Evolutionary conservation across 768 basidiomycete genomes (phyloP).

Genomic region (Mycena vitilis): DNA sequence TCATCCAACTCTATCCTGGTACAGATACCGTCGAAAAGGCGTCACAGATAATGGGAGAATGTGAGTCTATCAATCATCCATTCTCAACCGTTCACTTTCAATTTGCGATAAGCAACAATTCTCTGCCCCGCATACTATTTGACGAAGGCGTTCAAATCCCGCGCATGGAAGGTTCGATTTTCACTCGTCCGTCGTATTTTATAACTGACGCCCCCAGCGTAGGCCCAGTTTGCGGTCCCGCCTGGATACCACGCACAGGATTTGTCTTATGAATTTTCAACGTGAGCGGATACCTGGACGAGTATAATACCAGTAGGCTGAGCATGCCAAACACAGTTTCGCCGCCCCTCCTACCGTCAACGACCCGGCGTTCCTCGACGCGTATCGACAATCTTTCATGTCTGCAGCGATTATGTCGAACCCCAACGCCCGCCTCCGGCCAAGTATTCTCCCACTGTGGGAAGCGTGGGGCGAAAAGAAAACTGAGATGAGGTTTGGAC

Average conservation of each 20-base stretch:
- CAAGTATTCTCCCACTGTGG: constrained; percentile 9
- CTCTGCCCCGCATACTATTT: constrained; percentile 21
- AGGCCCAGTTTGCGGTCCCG: not conserved
- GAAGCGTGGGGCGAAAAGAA: not conserved
- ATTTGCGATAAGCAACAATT: constrained; percentile 14
- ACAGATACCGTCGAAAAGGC: not conserved
- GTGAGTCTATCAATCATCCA: constrained; percentile 1
- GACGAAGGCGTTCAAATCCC: not conserved
- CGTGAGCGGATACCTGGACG: not conserved
- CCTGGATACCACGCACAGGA: constrained; percentile 15
- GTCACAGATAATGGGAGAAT: constrained; percentile 15
- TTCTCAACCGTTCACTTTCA: not conserved
- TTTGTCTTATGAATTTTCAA: constrained; percentile 14
- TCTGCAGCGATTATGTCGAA: not conserved
- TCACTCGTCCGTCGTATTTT: too few relatives aligned
- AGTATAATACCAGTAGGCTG: not conserved
- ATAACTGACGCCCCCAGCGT: not conserved
- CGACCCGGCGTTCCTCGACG: constrained; percentile 18
- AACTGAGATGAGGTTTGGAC: constrained; percentile 8
- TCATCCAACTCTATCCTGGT: not conserved
- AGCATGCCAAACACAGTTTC: not conserved
- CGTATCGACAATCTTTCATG: constrained; percentile 20
- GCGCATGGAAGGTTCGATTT: not conserved
- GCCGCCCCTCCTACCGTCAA: constrained; percentile 7
- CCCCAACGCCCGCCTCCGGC: constrained; percentile 2